Evolutionary conservation across 306 rosid species (phyloP).

Genomic region (Casuarina cunninghamiana): DNA sequence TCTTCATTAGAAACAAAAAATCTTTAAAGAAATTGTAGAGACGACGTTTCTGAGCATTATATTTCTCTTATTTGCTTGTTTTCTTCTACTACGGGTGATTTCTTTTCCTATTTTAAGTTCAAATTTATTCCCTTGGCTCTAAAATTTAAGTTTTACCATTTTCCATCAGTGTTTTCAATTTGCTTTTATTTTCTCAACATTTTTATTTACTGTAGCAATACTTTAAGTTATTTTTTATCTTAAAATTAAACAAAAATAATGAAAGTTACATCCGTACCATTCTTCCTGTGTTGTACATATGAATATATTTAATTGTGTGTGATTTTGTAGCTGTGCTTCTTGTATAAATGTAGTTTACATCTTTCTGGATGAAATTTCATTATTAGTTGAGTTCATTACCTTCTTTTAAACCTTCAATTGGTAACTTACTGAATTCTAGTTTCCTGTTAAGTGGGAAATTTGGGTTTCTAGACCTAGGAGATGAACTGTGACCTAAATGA

Average conservation of each 20-base stretch:
- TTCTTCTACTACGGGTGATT: background rate
- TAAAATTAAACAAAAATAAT: background rate
- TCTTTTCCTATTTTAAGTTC: background rate
- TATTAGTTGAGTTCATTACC: background rate
- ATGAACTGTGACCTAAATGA: background rate
- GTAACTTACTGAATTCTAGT: background rate
- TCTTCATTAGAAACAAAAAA: background rate
- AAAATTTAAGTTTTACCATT: background rate
- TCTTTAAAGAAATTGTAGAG: background rate
- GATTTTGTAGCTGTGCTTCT: background rate
- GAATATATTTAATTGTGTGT: too few species aligned
- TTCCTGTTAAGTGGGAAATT: background rate
- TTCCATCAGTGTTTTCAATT: background rate
- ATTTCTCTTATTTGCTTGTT: background rate
- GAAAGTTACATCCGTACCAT: background rate
- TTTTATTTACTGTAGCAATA: background rate
- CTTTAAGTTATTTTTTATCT: constrained; percentile 1
- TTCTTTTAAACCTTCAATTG: background rate
- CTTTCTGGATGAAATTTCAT: background rate
- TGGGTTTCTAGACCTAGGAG: background rate
- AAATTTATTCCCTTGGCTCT: background rate
- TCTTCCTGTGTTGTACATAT: background rate
- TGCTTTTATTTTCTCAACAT: background rate
- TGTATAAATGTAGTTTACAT: background rate
- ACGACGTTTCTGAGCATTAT: background rate